Conservation (phyloP, 75 land plant genomes). For the Pinus taeda region DNA sequence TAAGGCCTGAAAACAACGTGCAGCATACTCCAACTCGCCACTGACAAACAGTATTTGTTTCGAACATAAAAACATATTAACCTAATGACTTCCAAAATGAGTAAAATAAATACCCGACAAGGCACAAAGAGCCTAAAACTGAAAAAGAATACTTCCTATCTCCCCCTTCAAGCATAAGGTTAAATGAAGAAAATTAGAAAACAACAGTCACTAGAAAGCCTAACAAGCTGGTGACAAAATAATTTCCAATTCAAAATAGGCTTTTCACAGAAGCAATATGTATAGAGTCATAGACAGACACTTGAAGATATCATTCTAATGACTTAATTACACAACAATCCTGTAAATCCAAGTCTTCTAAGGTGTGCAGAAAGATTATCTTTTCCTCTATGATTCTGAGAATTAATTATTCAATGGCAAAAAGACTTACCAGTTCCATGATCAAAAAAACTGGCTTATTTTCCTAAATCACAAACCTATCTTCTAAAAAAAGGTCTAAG, state of each 20-base stretch:
- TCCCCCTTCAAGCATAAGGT: background rate
- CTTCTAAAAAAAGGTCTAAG: too few relatives aligned
- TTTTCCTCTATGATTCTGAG: background rate
- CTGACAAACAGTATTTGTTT: slow-evolving; percentile 33
- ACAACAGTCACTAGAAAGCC: background rate
- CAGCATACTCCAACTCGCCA: slow-evolving; percentile 64
- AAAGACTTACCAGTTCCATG: too few relatives aligned
- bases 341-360: background rate
- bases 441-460: too few relatives aligned
- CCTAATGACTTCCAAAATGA: background rate
- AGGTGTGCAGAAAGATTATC: background rate
- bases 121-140: background rate
- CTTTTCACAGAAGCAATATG: background rate
- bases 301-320: background rate
- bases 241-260: background rate
- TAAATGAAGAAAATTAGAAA: background rate
- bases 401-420: too few relatives aligned
- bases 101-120: background rate
- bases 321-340: background rate
- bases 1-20: slow-evolving; percentile 66
- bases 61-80: background rate
- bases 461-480: too few relatives aligned
- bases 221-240: background rate
- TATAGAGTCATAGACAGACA: too few relatives aligned
- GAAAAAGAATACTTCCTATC: background rate